Percentiles rank a stretch among this genome's conserved stretches.
These are phyloP conservation scores for Ampelomyces quisqualis DNA, from an alignment of 2,329 filamentous ascomycete species.

Conservation along the genomic window DNA sequence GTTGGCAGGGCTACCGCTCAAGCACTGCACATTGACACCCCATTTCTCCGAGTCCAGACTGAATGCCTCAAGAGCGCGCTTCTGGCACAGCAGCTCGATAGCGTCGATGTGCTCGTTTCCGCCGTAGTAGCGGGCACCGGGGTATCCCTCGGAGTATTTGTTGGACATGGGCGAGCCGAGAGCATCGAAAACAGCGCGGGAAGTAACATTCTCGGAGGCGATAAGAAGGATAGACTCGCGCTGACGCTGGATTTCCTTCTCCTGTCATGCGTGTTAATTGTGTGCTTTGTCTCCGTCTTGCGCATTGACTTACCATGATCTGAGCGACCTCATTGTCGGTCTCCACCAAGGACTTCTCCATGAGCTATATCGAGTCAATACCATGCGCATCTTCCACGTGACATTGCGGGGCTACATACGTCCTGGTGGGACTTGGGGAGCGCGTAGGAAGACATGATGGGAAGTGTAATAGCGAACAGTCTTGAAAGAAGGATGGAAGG, in stretches of 20 bases:
- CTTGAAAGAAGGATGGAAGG: slow-evolving; percentile 1
- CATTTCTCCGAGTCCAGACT: slow-evolving; percentile 80
- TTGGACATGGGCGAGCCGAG: slow-evolving; percentile 65
- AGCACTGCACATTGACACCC: slow-evolving; percentile 90
- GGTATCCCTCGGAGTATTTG: slow-evolving; percentile 98
- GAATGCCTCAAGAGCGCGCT: slow-evolving; percentile 85
- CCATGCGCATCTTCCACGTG: slow-evolving; percentile 12
- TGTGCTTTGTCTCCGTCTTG: not conserved
- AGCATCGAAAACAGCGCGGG: slow-evolving; percentile 44
- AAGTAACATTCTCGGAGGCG: slow-evolving; percentile 46
- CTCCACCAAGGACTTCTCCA: slow-evolving; percentile 91
- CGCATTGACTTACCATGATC: slow-evolving; percentile 78
- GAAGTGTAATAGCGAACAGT: slow-evolving; percentile 9
- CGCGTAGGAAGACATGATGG: slow-evolving; percentile 56
- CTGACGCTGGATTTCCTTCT: slow-evolving; percentile 93
- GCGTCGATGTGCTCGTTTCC: slow-evolving; percentile 96
- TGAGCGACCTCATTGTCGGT: slow-evolving; percentile 90
- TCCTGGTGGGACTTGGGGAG: slow-evolving; percentile 67
- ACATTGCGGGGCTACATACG: slow-evolving; percentile 48
- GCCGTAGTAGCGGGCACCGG: slow-evolving; percentile 92
- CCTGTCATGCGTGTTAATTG: slow-evolving; percentile 53
- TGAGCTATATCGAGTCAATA: slow-evolving; percentile 66
- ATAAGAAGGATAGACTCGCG: slow-evolving; percentile 84
- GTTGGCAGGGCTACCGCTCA: slow-evolving; percentile 93
- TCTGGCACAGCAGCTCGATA: slow-evolving; percentile 84